Evolutionary conservation across 345 rosid genomes (phyloP).

Genomic region (Erodium maritimum): DNA sequence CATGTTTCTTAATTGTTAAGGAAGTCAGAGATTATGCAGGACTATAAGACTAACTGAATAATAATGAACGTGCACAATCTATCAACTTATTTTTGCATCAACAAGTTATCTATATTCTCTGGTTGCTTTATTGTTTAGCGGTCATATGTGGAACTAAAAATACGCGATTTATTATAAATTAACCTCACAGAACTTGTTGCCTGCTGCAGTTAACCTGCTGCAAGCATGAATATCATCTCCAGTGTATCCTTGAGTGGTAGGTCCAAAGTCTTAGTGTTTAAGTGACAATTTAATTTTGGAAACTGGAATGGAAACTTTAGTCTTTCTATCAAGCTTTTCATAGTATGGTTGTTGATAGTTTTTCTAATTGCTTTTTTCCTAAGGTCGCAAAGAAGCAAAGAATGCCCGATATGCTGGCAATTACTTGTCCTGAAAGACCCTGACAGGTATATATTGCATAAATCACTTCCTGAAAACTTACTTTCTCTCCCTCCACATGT

Average conservation of each 20-base stretch:
- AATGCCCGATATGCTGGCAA: constrained; percentile 93
- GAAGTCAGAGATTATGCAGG: no score
- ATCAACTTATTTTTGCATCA: no score
- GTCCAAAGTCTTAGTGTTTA: neutral
- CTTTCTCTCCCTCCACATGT: neutral
- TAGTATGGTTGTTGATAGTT: no score
- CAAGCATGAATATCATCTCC: constrained; percentile 92
- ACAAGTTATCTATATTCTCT: no score
- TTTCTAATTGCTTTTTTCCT: neutral
- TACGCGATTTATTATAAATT: neutral
- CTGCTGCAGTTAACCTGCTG: constrained; percentile 66
- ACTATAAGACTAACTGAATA: no score
- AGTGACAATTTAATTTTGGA: neutral
- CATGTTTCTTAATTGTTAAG: no score
- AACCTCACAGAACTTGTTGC: constrained; percentile 3
- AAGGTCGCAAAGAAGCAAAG: constrained; percentile 96
- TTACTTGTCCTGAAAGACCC: constrained; percentile 53
- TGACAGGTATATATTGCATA: constrained; percentile 30
- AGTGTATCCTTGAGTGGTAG: constrained; percentile 91
- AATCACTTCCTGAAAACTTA: neutral
- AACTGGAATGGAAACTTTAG: no score
- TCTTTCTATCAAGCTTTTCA: no score
- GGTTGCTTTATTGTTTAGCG: no score
- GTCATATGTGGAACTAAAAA: neutral
- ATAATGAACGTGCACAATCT: no score